Percentiles rank a stretch among this genome's conserved stretches.
phyloP scores from a whole-genome alignment of 1,284 basidiomycete species.

The Trametes hirsuta region DNA sequence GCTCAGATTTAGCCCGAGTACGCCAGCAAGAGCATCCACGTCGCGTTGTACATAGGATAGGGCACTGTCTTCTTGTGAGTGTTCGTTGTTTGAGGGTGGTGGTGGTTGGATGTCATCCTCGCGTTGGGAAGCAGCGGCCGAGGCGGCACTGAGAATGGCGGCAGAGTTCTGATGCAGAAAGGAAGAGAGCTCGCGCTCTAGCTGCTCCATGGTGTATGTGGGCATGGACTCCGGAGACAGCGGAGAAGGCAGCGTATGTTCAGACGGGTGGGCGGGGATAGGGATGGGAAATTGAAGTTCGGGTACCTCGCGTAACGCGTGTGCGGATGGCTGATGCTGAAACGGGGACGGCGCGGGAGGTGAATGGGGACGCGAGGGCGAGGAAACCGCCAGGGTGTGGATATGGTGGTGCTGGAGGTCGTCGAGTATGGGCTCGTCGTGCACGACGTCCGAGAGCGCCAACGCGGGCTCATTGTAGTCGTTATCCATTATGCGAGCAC shows the following conservation, averaged over 20 bases:
- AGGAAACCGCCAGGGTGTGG: slow-evolving; percentile 20
- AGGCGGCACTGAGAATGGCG: slow-evolving; percentile 58
- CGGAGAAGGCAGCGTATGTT: slow-evolving; percentile 29
- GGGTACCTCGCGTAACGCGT: slow-evolving; percentile 10
- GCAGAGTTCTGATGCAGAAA: slow-evolving; percentile 72
- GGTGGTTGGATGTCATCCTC: slow-evolving; percentile 11
- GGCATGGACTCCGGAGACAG: slow-evolving; percentile 34
- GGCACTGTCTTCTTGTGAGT: slow-evolving; percentile 2
- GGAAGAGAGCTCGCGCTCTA: slow-evolving; percentile 74
- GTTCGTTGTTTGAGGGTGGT: slow-evolving; percentile 2
- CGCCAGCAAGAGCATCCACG: slow-evolving; percentile 21
- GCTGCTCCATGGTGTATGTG: slow-evolving; percentile 63
- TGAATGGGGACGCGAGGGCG: slow-evolving; percentile 27
- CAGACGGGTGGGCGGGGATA: slow-evolving; percentile 26
- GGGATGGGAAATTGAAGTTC: slow-evolving; percentile 6
- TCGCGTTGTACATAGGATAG: slow-evolving; percentile 8
- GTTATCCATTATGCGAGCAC: slow-evolving; percentile 51
- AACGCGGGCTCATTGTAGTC: slow-evolving; percentile 58
- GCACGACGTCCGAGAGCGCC: slow-evolving; percentile 77
- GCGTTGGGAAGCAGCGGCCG: slow-evolving; percentile 50
- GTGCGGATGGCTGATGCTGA: slow-evolving; percentile 30
- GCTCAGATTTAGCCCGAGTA: slow-evolving; percentile 54
- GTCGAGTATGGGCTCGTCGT: slow-evolving; percentile 61
- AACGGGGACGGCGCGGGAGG: slow-evolving; percentile 37
- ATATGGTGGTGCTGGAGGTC: slow-evolving; percentile 42